phyloP scores from a whole-genome alignment of 1,284 basidiomycete species.

The Apiotrichum veenhuisii region DNA sequence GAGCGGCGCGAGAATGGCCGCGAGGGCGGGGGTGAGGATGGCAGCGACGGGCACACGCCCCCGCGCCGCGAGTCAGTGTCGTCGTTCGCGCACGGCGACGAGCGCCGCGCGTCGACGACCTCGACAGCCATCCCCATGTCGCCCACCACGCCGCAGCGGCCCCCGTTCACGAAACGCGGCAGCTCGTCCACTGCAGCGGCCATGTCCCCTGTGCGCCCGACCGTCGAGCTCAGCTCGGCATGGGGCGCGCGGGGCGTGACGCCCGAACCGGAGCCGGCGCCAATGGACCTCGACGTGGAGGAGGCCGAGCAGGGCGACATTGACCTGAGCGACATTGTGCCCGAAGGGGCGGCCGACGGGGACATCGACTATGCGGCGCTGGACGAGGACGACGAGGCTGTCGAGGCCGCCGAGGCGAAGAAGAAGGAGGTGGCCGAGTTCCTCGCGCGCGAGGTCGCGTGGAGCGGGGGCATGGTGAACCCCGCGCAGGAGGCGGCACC shows the following conservation, averaged over 20 bases:
- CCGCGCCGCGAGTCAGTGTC: background rate
- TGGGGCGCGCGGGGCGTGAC: constrained; percentile 11
- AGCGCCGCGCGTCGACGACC: background rate
- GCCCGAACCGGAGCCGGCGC: background rate
- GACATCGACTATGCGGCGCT: constrained; percentile 4
- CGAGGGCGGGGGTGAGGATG: background rate
- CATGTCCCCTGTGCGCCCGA: background rate
- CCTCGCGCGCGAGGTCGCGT: constrained; percentile 24
- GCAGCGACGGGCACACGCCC: background rate
- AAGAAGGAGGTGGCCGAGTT: constrained; percentile 22
- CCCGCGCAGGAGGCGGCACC: constrained; percentile 22
- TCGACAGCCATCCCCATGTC: background rate
- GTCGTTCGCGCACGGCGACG: background rate
- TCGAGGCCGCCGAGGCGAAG: constrained; percentile 8
- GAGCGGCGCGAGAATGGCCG: constrained; percentile 11
- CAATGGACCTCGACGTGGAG: constrained; percentile 9
- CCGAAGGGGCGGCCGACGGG: no score
- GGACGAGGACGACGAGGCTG: constrained; percentile 6
- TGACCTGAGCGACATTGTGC: constrained; percentile 40
- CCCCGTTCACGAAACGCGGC: background rate
- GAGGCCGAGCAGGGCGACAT: constrained; percentile 31
- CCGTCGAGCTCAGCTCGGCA: constrained; percentile 15
- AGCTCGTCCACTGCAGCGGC: background rate
- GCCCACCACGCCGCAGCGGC: background rate
- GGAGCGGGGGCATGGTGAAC: constrained; percentile 35